A percentile compares a stretch with the other conserved stretches of the same genome.
Evolutionary conservation across 352 stramenopile genomes (phyloP).

Genomic region (Pilasporangium apinafurcum): DNA sequence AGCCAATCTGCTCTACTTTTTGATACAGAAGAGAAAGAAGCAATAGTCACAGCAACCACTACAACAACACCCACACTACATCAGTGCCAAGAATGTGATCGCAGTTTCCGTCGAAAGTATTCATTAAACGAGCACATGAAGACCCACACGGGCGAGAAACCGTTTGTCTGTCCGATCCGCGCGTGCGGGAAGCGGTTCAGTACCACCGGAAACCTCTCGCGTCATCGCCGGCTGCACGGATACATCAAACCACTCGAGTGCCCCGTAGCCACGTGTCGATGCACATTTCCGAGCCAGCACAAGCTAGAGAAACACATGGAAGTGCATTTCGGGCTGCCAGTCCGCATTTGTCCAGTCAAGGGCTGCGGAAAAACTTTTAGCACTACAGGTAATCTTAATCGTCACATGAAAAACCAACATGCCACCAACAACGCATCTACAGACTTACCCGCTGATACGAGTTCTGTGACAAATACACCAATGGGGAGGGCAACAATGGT

Average conservation of each 20-base stretch:
- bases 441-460: too few species aligned
- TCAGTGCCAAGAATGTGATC: too few species aligned
- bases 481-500: too few species aligned
- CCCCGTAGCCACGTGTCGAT: conserved; percentile 33
- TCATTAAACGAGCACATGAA: conserved; percentile 38
- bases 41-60: too few species aligned
- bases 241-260: conserved; percentile 42
- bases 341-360: conserved; percentile 48
- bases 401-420: conserved; percentile 51
- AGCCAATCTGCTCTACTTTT: too few species aligned
- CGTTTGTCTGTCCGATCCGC: conserved; percentile 38
- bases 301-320: conserved; percentile 46
- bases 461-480: too few species aligned
- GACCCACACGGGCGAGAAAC: conserved; percentile 43
- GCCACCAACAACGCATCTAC: conserved; percentile 2
- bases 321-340: conserved; percentile 45
- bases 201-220: conserved; percentile 55
- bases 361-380: conserved; percentile 52
- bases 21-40: too few species aligned
- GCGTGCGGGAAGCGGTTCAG: conserved; percentile 55
- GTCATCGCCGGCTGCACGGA: conserved; percentile 46
- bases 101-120: too few species aligned
- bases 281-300: conserved; percentile 44
- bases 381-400: conserved; percentile 51
- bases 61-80: too few species aligned